Conservation (phyloP, 805 yeast genomes). For the Zygoascus tannicola region DNA sequence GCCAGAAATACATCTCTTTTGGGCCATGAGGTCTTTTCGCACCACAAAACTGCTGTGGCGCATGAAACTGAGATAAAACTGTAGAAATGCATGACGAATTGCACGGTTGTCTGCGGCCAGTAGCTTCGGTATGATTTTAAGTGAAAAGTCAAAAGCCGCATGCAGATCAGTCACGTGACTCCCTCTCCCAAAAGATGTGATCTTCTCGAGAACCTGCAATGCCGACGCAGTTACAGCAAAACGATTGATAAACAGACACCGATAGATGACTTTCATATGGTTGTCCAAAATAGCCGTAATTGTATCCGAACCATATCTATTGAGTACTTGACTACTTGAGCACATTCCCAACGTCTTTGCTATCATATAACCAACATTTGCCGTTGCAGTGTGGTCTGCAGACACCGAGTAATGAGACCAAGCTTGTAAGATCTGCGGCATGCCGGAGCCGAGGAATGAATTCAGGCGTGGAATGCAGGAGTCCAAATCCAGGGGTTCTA, state of each 20-base stretch:
- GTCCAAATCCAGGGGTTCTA: too few species aligned
- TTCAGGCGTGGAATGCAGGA: too few species aligned
- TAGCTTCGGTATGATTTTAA: conserved; percentile 52
- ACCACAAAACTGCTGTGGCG: conserved; percentile 41
- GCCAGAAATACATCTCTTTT: conserved; percentile 49
- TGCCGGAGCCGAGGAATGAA: too few species aligned
- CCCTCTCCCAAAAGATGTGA: conserved; percentile 43
- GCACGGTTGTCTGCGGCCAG: conserved; percentile 35
- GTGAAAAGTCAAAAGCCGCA: conserved; percentile 57
- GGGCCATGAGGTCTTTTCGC: conserved; percentile 55
- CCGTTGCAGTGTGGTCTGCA: conserved; percentile 9
- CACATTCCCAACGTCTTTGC: conserved; percentile 33
- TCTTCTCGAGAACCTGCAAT: conserved; percentile 45
- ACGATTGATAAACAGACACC: conserved; percentile 52
- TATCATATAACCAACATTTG: conserved; percentile 27
- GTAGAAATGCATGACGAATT: conserved; percentile 51
- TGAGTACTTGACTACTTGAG: conserved; percentile 27
- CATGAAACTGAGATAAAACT: conserved; percentile 51
- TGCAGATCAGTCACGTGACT: conserved; percentile 47
- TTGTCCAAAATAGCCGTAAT: conserved; percentile 45
- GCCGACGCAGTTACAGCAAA: conserved; percentile 54
- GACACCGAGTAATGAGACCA: conserved; percentile 40
- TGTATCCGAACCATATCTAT: conserved; percentile 29
- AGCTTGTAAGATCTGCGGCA: conserved; percentile 33
- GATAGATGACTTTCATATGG: conserved; percentile 54